Base-by-base conservation (phyloP, 2,329 filamentous ascomycete genomes). In the Cladophialophora immunda region DNA sequence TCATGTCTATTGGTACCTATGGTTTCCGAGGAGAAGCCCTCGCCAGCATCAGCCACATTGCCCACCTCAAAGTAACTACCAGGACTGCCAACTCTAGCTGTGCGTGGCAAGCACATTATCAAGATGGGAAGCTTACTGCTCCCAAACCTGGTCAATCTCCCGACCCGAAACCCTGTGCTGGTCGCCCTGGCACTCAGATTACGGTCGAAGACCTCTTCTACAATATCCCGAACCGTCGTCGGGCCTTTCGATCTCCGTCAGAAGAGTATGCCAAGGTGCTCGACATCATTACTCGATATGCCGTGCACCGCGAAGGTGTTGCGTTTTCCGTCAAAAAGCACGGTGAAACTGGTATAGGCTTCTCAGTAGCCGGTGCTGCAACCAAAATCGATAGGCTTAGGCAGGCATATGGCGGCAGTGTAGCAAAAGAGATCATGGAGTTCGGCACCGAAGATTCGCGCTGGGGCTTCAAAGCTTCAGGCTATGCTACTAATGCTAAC, bases 231-330 rank as follows among this genome's bases (percentile, higher is more conserved):
- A 97, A 91, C 8, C 88, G 95, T 27, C 89, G 94, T 38, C 88
- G 89, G 71, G 95, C 96, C 11, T 99, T 99, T 75, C 89, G 95
- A 47, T 98, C 94, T 15, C 82, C 92, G 19, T 92, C 93, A 41
- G 95, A 99, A 75, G 96, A 99, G 77, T 98, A 96, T 81, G 93
- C 96, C 75, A 99, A 98, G 81, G 97, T 99, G 64, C 89, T 98
- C 29, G 95, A 99, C 76, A 89, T 97, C 76, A 91, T 98, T 8
- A 93, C 95, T 15, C 89, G 92, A 52, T 98, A 99, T 80, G 92
- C 95, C 30, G 87, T 99, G 9, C 95, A 99, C 78, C 97, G 94
- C 76, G 83, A 87, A 62, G 89, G 91, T n/a, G 93, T 99, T 13
- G 92, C 92, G 1, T 98, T 99, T 77, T 94, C 93, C 2, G 98